phyloP scores from a whole-genome alignment of 192 early-diverging fungal species.

The Lobosporangium transversale region DNA sequence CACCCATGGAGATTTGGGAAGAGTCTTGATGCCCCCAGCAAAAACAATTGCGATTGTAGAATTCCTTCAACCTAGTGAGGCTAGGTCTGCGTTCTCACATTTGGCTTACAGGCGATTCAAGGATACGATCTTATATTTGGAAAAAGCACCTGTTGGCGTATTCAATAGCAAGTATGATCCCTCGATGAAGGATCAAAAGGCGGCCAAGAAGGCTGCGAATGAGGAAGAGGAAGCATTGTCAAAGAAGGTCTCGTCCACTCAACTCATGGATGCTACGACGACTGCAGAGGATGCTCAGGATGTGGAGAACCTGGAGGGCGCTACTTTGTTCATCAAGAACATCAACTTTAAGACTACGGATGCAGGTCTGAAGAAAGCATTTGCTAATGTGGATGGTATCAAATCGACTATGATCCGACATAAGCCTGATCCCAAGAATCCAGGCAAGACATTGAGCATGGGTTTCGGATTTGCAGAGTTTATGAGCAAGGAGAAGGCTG shows the following conservation, averaged over 20 bases:
- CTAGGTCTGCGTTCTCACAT: constrained; percentile 85
- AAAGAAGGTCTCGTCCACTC: constrained; percentile 57
- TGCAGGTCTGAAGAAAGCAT: constrained; percentile 76
- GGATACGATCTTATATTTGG: constrained; percentile 90
- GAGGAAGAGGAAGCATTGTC: constrained; percentile 48
- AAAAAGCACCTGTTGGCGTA: constrained; percentile 88
- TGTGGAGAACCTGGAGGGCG: constrained; percentile 62
- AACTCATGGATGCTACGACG: constrained; percentile 56
- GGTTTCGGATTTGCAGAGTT: constrained; percentile 99
- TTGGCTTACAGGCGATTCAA: constrained; percentile 95
- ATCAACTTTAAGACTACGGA: constrained; percentile 92
- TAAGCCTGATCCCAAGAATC: constrained; percentile 88
- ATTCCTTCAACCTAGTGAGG: constrained; percentile 89
- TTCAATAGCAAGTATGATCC: constrained; percentile 75
- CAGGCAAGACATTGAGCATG: constrained; percentile 84
- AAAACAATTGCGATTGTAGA: constrained; percentile 95
- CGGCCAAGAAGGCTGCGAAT: constrained; percentile 43
- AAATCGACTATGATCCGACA: constrained; percentile 83
- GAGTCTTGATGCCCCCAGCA: constrained; percentile 92
- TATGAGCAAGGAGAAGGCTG: constrained; percentile 79
- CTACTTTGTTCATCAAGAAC: constrained; percentile 97
- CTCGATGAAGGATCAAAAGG: constrained; percentile 36
- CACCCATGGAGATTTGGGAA: constrained; percentile 88
- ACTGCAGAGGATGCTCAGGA: constrained; percentile 57
- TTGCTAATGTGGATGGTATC: constrained; percentile 80